Evolutionary conservation across 2,329 filamentous ascomycete genomes (phyloP).

Genomic region (Cladosporium velox): DNA sequence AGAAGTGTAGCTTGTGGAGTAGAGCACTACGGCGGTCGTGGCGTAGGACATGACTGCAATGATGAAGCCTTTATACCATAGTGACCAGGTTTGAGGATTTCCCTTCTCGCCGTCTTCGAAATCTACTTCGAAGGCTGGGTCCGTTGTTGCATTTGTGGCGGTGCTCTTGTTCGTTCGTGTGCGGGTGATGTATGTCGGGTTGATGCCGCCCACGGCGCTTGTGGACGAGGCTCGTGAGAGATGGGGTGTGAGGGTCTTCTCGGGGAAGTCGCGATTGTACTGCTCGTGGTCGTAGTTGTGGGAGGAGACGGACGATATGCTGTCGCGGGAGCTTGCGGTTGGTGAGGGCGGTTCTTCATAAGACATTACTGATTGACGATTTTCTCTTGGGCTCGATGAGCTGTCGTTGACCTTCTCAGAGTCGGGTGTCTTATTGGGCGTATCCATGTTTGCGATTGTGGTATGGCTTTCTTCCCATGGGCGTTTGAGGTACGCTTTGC

Average conservation of each 20-base stretch:
- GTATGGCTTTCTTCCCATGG: not conserved
- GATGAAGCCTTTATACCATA: constrained; percentile 58
- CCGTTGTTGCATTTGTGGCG: constrained; percentile 33
- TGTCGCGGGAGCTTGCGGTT: constrained; percentile 27
- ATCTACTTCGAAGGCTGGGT: constrained; percentile 70
- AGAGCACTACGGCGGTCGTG: constrained; percentile 61
- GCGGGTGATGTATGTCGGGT: constrained; percentile 25
- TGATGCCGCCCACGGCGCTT: constrained; percentile 34
- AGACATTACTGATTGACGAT: constrained; percentile 27
- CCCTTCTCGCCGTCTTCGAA: constrained; percentile 64
- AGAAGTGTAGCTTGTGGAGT: constrained; percentile 77
- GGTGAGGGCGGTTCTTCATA: constrained; percentile 30
- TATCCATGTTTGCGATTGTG: constrained; percentile 1
- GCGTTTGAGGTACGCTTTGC: not conserved
- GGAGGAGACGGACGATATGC: constrained; percentile 27
- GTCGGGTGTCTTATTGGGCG: not conserved
- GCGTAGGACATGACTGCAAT: constrained; percentile 60
- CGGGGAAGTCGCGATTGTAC: constrained; percentile 29
- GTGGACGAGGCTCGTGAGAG: constrained; percentile 34
- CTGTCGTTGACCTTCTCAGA: not conserved
- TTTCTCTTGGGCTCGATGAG: not conserved
- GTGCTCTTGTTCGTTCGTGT: constrained; percentile 28
- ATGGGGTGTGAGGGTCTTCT: constrained; percentile 29
- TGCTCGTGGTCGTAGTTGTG: constrained; percentile 26
- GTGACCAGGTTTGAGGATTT: constrained; percentile 70